These are phyloP conservation scores for Allium sativum DNA, from an alignment of 106 monocot genomes.

Conservation along the genomic window DNA sequence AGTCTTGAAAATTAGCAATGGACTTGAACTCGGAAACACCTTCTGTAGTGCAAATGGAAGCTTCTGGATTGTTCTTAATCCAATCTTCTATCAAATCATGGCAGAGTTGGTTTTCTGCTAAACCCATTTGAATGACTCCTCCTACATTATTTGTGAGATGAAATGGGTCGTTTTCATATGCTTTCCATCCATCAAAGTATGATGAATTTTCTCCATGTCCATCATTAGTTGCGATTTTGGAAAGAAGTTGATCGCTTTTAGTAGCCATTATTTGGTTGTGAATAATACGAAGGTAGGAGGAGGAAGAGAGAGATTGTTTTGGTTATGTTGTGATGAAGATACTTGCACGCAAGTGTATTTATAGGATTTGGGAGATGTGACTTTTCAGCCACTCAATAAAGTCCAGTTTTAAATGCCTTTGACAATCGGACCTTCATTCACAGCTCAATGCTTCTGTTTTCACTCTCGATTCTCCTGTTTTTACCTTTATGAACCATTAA, in stretches of 20 bases:
- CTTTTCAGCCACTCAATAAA: too few species aligned
- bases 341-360: too few species aligned
- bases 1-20: constrained; percentile 59
- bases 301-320: too few species aligned
- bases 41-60: constrained; percentile 54
- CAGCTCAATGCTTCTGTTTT: too few species aligned
- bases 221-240: constrained; percentile 26
- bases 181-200: constrained; percentile 66
- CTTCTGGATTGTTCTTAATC: constrained; percentile 31
- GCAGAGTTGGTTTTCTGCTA: constrained; percentile 58
- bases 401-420: too few species aligned
- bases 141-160: constrained; percentile 23
- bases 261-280: neutral
- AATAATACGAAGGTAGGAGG: too few species aligned
- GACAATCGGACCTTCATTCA: too few species aligned
- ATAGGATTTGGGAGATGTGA: too few species aligned
- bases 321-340: too few species aligned
- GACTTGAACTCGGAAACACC: constrained; percentile 34
- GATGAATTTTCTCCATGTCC: constrained; percentile 56
- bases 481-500: too few species aligned
- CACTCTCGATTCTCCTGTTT: too few species aligned
- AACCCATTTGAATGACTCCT: constrained; percentile 66
- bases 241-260: constrained; percentile 13
- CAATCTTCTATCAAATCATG: constrained; percentile 44
- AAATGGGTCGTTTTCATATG: constrained; percentile 45